Evolutionary conservation across 2,329 filamentous ascomycete genomes (phyloP), one percentile per base, ranked within the genome.

Genomic region (Aspergillus brunneoviolaceus): DNA sequence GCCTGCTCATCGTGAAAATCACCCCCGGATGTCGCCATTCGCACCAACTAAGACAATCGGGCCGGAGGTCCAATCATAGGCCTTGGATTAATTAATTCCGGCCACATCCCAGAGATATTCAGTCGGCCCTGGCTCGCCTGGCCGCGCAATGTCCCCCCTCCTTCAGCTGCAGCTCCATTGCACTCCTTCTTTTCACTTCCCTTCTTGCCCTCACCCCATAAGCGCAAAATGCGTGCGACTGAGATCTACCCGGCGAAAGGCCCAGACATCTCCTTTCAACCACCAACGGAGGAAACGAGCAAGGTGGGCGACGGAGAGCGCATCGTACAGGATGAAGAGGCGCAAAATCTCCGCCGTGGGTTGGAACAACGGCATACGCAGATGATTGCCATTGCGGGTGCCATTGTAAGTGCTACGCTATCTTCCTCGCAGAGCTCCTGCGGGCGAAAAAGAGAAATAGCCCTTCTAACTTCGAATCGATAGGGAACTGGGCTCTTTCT

Each of bases 401-500:
- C 77, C 10, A 79, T 80, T 61, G 74, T 75, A 68, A 21, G 72
- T 59, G 19, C 19, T 35, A 12, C 12, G 16, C 33, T 35, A 21
- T 19, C 2, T 1, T 23, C 47, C 19, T 19, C 2, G 10, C 10
- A 2, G 27, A 29, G 27, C 16, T 19, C 19, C 25, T 9, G 2
- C 11, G 14, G 19, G 2, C 4, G 2, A 19, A 49, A 19, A 12
- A 7, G 10, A 16, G 10, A 11, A 35, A 35, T 16, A 2, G 5
- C 5, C n/a, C 10, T 31, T 5, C 42, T 39, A 48, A 47, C 35
- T 29, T 23, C 11, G 9, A 23, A 14, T 47, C 55, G 25, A 25
- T 31, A 61, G 57, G 77, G 79, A 52, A 83, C 81, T 1, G 81
- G 81, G 60, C 73, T 84, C 1, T 85, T 85, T 66, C 74, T 84